Conservation (phyloP, 306 rosid species). For the Inga oerstediana region DNA sequence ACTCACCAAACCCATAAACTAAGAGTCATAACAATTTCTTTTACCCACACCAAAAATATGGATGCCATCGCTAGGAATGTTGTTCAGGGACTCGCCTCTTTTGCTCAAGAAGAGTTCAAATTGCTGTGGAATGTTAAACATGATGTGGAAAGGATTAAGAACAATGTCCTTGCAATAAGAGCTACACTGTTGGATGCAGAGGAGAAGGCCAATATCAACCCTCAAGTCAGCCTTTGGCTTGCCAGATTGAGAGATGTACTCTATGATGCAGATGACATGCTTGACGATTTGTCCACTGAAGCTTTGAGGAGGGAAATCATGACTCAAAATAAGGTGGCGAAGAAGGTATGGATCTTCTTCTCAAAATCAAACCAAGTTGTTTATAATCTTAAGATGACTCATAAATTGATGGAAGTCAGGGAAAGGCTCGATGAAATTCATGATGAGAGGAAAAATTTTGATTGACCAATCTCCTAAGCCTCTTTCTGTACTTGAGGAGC, state of each 20-base stretch:
- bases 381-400: slow-evolving; percentile 25
- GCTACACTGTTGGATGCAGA: slow-evolving; percentile 41
- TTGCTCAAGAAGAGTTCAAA: slow-evolving; percentile 4
- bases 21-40: neutral
- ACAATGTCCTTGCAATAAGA: slow-evolving; percentile 2
- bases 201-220: neutral
- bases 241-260: slow-evolving; percentile 36
- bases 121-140: slow-evolving; percentile 25
- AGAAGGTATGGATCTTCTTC: slow-evolving; percentile 19
- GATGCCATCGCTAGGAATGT: slow-evolving; percentile 32
- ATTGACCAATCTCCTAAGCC: neutral
- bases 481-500: neutral
- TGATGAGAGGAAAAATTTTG: slow-evolving; percentile 2
- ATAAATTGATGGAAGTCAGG: slow-evolving; percentile 25
- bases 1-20: neutral
- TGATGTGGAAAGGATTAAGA: slow-evolving; percentile 22
- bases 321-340: neutral
- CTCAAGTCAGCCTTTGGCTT: slow-evolving; percentile 32
- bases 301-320: slow-evolving; percentile 18
- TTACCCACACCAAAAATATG: too few species aligned
- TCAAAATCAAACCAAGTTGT: slow-evolving; percentile 24
- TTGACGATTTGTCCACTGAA: slow-evolving; percentile 21
- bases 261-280: too few species aligned
- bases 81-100: slow-evolving; percentile 12
- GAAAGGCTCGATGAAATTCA: slow-evolving; percentile 37